phyloP scores from a whole-genome alignment of 1,139 yeast species.

The Diutina mesorugosa region DNA sequence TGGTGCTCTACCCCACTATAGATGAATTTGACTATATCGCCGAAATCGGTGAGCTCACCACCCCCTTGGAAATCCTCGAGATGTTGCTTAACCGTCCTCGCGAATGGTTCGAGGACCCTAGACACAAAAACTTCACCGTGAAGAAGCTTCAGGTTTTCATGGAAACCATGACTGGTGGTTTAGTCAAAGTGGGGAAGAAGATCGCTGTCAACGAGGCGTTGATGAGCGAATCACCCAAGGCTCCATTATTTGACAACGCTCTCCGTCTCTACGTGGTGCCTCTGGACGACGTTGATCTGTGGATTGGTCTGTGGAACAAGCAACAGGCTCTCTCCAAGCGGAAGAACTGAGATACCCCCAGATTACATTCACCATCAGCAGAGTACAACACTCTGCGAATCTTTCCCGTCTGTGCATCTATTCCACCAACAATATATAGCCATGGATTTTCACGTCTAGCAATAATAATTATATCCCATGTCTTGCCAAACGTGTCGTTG shows the following conservation, averaged over 20 bases:
- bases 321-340: slow-evolving; percentile 32
- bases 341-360: neutral
- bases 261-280: slow-evolving; percentile 74
- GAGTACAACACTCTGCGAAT: neutral
- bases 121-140: slow-evolving; percentile 44
- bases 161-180: slow-evolving; percentile 77
- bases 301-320: slow-evolving; percentile 64
- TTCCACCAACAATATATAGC: neutral
- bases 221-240: slow-evolving; percentile 46
- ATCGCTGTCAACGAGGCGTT: slow-evolving; percentile 53
- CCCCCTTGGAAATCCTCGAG: slow-evolving; percentile 46
- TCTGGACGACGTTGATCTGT: slow-evolving; percentile 45
- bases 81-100: slow-evolving; percentile 51
- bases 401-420: neutral
- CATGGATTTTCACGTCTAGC: neutral
- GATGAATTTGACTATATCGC: slow-evolving; percentile 78
- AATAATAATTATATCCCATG: neutral
- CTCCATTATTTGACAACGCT: slow-evolving; percentile 70
- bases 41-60: slow-evolving; percentile 55
- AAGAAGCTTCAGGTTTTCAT: slow-evolving; percentile 59
- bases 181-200: slow-evolving; percentile 76
- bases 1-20: slow-evolving; percentile 71
- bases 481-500: neutral
- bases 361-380: too few species aligned
- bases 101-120: slow-evolving; percentile 58